phyloP scores from a whole-genome alignment of 2,329 filamentous ascomycete genomes.

The Cladosporium sp. region DNA sequence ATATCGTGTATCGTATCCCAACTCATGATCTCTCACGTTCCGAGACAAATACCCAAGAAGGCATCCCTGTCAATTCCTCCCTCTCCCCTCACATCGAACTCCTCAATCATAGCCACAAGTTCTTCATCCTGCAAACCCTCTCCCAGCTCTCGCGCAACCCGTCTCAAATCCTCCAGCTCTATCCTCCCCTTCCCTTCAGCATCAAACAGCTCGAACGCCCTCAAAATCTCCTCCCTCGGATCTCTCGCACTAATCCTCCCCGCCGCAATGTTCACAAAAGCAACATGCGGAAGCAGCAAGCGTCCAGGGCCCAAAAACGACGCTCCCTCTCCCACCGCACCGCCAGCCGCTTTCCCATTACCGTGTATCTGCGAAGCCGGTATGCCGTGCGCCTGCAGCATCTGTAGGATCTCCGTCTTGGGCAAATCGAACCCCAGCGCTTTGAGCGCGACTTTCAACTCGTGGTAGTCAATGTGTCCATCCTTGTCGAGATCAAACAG shows the following conservation, averaged over 20 bases:
- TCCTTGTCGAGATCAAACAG: conserved; percentile 98
- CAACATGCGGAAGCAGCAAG: conserved; percentile 65
- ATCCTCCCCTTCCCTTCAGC: conserved; percentile 88
- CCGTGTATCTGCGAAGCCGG: conserved; percentile 36
- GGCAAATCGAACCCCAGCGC: conserved; percentile 89
- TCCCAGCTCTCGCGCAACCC: conserved; percentile 84
- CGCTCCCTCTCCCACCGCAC: conserved; percentile 17
- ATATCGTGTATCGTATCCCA: background rate
- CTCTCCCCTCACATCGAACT: conserved; percentile 92
- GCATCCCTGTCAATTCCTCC: conserved; percentile 65
- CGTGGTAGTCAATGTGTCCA: conserved; percentile 91
- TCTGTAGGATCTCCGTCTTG: conserved; percentile 75
- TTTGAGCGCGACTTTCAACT: conserved; percentile 93
- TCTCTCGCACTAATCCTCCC: conserved; percentile 76
- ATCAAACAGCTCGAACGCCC: conserved; percentile 92
- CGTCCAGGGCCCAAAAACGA: conserved; percentile 46
- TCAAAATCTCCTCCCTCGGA: conserved; percentile 82
- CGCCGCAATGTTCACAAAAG: conserved; percentile 70
- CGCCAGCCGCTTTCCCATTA: conserved; percentile 10
- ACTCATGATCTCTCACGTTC: conserved; percentile 18
- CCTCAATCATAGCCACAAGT: conserved; percentile 91
- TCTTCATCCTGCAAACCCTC: conserved; percentile 92
- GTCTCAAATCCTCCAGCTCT: conserved; percentile 77
- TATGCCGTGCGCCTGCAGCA: conserved; percentile 76
- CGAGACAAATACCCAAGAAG: conserved; percentile 62